Evolutionary conservation across 164 flowering plant genomes (phyloP).

Genomic region (Euptelea pleiosperma): DNA sequence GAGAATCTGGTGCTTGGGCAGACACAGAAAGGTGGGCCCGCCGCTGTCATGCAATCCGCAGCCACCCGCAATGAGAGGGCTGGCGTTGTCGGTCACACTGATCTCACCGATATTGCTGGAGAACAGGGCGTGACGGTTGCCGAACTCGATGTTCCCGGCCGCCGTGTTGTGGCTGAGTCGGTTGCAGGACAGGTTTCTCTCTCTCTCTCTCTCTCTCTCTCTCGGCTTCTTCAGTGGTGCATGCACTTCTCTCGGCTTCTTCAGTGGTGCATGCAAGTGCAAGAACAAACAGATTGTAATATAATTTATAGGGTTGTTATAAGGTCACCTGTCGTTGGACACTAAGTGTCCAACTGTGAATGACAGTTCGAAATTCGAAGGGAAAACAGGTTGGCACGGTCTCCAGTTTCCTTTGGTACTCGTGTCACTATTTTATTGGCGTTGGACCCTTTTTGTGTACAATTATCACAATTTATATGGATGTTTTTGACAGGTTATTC

Average conservation of each 20-base stretch:
- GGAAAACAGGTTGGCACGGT: too few species aligned
- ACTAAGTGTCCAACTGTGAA: background rate
- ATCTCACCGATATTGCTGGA: constrained; percentile 25
- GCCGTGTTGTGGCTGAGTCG: constrained; percentile 37
- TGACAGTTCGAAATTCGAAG: too few species aligned
- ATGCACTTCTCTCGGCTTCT: background rate
- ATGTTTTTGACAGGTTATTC: constrained; percentile 56
- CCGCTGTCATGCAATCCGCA: constrained; percentile 44
- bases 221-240: background rate
- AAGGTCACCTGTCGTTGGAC: too few species aligned
- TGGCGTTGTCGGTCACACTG: constrained; percentile 43
- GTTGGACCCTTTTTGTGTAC: too few species aligned
- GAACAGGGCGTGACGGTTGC: constrained; percentile 44
- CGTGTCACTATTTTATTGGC: too few species aligned
- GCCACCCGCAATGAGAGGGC: constrained; percentile 33
- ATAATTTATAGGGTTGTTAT: background rate
- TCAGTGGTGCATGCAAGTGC: background rate
- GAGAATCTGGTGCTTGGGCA: constrained; percentile 41
- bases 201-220: background rate
- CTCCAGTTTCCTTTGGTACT: too few species aligned
- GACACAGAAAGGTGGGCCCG: constrained; percentile 42
- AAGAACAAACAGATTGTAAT: too few species aligned
- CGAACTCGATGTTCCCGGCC: constrained; percentile 32
- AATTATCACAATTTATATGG: too few species aligned
- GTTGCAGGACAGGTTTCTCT: constrained; percentile 48